Base-by-base conservation (phyloP, 2,329 filamentous ascomycete species). In the Fusarium phyllophilum region DNA sequence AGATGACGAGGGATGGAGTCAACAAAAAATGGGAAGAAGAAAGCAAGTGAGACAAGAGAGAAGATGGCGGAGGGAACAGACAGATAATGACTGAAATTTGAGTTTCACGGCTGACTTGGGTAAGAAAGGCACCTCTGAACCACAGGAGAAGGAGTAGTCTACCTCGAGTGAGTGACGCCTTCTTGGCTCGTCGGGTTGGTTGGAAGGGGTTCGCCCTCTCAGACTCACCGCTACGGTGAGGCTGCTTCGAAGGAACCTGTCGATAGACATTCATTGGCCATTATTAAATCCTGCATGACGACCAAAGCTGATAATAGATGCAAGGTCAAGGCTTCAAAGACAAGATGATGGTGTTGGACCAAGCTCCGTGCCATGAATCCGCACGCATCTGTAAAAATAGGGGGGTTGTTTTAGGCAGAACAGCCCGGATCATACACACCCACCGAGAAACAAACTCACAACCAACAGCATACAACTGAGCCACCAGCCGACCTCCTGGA, bases 321-420 rank as follows among this genome's bases (percentile, higher is more conserved):
- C 12, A 52, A 15, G 49, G 29, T 33, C 38, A 24, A 55, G 48
- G 48, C 39, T 48, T 39, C 22, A 36, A 15, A 44, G 24, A 20
- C 10, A 39, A 60, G 46, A 56, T 38, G 38, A 68, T 48, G 64
- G 41, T 44, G 64, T 26, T 44, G 38, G 31, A 33, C 33, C 24
- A 26, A 44, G 48, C 46, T 55, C 26, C 17, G 49, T 54, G 18
- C 34, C 17, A 49, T 41, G 42, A 61, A 48, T 29, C 38, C 36
- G 44, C 48, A 38, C n/a, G 24, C n/a, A n/a, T 68, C 22, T 36
- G 63, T 24, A 31, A 51, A 62, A 57, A 68, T 62, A 68, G 64
- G 66, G 66, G 64, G 48, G 41, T 33, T 68, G 46, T 34, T 67
- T 39, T 31, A 67, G 63, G 38, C 48, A 66, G 51, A 34, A 45